Conservation (phyloP, 2,329 filamentous ascomycete species). For the Xylaria hypoxylon region DNA sequence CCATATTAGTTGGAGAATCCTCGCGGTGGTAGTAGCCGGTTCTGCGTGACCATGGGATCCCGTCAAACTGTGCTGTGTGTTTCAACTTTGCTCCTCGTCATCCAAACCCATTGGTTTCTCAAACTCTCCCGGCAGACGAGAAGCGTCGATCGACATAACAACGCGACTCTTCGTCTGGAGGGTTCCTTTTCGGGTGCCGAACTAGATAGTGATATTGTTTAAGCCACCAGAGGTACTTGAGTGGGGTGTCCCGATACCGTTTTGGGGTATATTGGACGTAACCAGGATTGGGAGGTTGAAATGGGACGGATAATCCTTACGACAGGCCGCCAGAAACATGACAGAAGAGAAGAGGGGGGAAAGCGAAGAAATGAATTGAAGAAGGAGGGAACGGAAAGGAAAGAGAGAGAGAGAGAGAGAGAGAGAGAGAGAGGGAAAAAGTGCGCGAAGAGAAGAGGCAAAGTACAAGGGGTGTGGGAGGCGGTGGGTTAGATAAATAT, state of each 20-base stretch:
- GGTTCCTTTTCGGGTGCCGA: constrained; percentile 27
- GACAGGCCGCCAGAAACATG: constrained; percentile 33
- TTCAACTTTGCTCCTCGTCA: constrained; percentile 32
- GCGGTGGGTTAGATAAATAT: constrained; percentile 52
- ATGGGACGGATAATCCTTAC: constrained; percentile 33
- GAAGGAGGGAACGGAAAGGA: constrained; percentile 32
- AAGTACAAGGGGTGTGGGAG: constrained; percentile 43
- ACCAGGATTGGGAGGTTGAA: constrained; percentile 36
- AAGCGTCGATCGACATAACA: constrained; percentile 2
- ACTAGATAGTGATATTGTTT: constrained; percentile 30
- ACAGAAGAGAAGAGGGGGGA: constrained; percentile 28
- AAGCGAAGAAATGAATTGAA: constrained; percentile 24
- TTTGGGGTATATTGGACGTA: constrained; percentile 41
- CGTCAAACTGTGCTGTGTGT: constrained; percentile 38
- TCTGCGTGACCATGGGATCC: constrained; percentile 45
- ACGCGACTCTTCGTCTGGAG: constrained; percentile 13
- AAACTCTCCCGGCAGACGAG: background rate
- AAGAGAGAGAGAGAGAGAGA: constrained; percentile 37
- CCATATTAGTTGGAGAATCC: constrained; percentile 46
- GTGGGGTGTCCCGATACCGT: constrained; percentile 42
- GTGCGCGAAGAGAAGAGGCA: constrained; percentile 48
- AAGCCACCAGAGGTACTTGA: constrained; percentile 33
- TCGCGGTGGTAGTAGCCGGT: constrained; percentile 42
- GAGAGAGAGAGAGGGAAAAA: constrained; percentile 39
- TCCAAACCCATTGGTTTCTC: constrained; percentile 26